Conservation (phyloP, 495 filamentous ascomycete species). For the Penicillium malachiteum region DNA sequence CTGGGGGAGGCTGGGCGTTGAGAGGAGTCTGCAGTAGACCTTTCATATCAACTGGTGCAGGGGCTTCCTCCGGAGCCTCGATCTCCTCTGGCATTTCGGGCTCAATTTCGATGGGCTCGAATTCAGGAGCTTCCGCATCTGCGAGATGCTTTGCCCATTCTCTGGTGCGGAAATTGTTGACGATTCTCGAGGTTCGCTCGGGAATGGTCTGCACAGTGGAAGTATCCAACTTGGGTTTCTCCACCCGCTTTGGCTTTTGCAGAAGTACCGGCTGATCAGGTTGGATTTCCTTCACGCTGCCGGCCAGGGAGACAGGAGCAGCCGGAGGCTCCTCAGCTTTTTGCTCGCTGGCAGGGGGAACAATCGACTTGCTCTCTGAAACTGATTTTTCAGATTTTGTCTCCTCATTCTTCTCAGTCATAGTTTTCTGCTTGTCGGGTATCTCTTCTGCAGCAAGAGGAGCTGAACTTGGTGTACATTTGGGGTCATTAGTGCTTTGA, state of each 20-base stretch:
- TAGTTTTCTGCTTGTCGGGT: not conserved
- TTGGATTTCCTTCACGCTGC: not conserved
- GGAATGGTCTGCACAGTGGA: slow-evolving; percentile 40
- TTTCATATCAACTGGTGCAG: slow-evolving; percentile 62
- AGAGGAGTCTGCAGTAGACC: slow-evolving; percentile 71
- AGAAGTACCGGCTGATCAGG: not conserved
- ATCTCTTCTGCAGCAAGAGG: not conserved
- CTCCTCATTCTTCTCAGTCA: not conserved
- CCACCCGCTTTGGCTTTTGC: not conserved
- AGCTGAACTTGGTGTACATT: too few relatives aligned
- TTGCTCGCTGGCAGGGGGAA: not conserved
- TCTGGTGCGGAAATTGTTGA: slow-evolving; percentile 83
- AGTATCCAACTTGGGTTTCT: slow-evolving; percentile 29
- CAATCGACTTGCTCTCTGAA: not conserved
- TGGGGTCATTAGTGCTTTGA: not conserved
- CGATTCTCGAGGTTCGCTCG: slow-evolving; percentile 60
- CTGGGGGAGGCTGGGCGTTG: slow-evolving; percentile 40
- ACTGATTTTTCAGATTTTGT: not conserved
- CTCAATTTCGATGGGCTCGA: slow-evolving; percentile 57
- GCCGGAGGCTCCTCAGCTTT: not conserved
- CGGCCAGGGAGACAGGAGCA: not conserved
- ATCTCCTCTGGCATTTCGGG: slow-evolving; percentile 23
- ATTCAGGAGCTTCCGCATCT: slow-evolving; percentile 71
- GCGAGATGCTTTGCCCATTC: slow-evolving; percentile 94
- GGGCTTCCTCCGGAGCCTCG: slow-evolving; percentile 42